Percentiles rank a stretch among this genome's conserved stretches.
Evolutionary conservation across 345 rosid species (phyloP).

Genomic region (Melaleuca alternifolia): DNA sequence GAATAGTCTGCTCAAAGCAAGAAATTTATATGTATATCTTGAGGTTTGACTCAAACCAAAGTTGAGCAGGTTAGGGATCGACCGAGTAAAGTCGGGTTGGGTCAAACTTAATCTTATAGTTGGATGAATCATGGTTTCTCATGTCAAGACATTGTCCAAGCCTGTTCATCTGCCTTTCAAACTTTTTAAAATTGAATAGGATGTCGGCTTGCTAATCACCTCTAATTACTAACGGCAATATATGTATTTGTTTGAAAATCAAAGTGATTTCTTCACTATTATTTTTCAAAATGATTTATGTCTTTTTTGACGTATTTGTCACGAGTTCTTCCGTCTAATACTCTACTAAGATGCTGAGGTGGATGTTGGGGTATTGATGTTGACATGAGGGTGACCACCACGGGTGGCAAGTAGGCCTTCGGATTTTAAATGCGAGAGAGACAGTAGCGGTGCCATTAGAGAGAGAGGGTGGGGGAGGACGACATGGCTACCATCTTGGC

Average conservation of each 20-base stretch:
- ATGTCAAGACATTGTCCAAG: background rate
- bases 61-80: background rate
- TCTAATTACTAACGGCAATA: background rate
- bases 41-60: background rate
- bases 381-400: no score
- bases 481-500: no score
- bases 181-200: background rate
- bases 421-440: no score
- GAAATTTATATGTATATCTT: accelerated
- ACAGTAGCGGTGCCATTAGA: no score
- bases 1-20: background rate
- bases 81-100: background rate
- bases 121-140: background rate
- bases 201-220: accelerated
- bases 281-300: accelerated
- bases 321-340: accelerated
- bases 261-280: background rate
- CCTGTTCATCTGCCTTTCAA: background rate
- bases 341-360: background rate
- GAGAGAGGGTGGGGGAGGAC: no score
- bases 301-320: accelerated
- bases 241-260: accelerated
- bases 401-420: no score
- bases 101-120: background rate
- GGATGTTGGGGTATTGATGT: background rate